A percentile compares a stretch with the other conserved stretches of the same genome.
Evolutionary conservation across 192 early-diverging fungal genomes (phyloP).

Genomic region (Coemansia sp.): DNA sequence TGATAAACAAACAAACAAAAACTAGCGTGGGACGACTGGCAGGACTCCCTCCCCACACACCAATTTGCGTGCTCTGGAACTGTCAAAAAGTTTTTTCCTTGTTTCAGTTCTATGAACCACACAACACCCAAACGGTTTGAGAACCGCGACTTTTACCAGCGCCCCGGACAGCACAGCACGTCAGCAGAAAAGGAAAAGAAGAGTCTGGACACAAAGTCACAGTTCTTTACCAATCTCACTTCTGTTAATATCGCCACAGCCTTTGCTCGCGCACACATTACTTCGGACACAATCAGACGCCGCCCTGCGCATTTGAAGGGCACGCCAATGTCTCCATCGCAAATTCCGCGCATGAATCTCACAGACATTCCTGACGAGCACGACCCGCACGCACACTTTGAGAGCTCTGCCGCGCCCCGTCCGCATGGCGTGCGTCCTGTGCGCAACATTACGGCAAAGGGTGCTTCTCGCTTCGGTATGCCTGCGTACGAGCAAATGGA

Average conservation of each 20-base stretch:
- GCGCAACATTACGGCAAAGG: conserved; percentile 36
- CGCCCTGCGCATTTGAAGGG: conserved; percentile 47
- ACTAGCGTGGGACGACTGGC: not conserved
- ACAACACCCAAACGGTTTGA: conserved; percentile 29
- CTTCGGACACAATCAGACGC: conserved; percentile 43
- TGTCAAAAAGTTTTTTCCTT: not conserved
- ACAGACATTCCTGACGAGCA: conserved; percentile 17
- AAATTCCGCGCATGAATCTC: conserved; percentile 44
- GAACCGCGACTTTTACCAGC: conserved; percentile 49
- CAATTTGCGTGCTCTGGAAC: not conserved
- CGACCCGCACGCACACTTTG: conserved; percentile 33
- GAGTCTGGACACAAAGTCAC: conserved; percentile 12
- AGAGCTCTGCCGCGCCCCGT: conserved; percentile 22
- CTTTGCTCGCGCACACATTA: conserved; percentile 52
- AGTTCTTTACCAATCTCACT: conserved; percentile 45
- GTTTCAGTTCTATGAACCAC: conserved; percentile 28
- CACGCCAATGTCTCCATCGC: conserved; percentile 49
- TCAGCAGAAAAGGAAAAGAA: conserved; percentile 42
- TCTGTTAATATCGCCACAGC: conserved; percentile 56
- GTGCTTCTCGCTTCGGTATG: not conserved
- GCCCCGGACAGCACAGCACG: conserved; percentile 45
- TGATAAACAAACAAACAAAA: conserved; percentile 3
- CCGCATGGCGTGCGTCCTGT: conserved; percentile 30
- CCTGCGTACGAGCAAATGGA: conserved; percentile 26
- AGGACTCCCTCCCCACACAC: conserved; percentile 2